Conservation (phyloP, 805 yeast species). For the Isabelozyma pseudorhagii region DNA sequence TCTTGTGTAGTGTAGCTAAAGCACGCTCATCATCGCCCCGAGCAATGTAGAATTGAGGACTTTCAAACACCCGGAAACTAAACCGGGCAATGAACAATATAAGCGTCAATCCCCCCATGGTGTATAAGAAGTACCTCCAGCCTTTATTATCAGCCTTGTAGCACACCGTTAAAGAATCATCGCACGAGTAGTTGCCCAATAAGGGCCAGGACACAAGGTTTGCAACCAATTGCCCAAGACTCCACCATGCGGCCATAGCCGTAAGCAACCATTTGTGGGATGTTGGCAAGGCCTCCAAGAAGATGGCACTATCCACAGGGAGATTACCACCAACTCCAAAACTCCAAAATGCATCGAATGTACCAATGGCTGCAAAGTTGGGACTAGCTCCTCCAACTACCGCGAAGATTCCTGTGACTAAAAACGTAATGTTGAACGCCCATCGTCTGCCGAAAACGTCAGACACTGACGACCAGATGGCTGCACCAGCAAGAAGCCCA, state of each 20-base stretch:
- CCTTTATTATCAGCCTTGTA: conserved; percentile 49
- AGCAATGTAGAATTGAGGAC: conserved; percentile 54
- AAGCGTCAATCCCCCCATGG: conserved; percentile 47
- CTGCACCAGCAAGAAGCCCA: conserved; percentile 7
- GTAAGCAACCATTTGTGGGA: conserved; percentile 23
- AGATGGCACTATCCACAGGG: conserved; percentile 25
- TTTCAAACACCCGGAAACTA: conserved; percentile 42
- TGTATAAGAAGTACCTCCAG: conserved; percentile 56
- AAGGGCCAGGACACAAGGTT: conserved; percentile 53
- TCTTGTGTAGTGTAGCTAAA: conserved; percentile 32
- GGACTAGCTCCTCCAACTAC: conserved; percentile 24
- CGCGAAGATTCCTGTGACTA: conserved; percentile 18
- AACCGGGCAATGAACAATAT: conserved; percentile 32
- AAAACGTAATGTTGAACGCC: conserved; percentile 14
- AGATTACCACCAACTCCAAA: conserved; percentile 27
- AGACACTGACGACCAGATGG: conserved; percentile 8
- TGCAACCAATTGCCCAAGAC: conserved; percentile 56
- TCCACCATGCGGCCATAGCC: conserved; percentile 54
- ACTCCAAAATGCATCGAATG: conserved; percentile 17
- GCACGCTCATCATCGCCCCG: conserved; percentile 53
- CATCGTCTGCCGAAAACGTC: conserved; percentile 10
- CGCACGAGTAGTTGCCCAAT: conserved; percentile 40
- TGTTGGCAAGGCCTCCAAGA: conserved; percentile 24
- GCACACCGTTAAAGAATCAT: conserved; percentile 30
- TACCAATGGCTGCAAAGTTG: conserved; percentile 20